Evolutionary conservation across 192 early-diverging fungal species (phyloP).

Genomic region (Entomortierella chlamydospora): DNA sequence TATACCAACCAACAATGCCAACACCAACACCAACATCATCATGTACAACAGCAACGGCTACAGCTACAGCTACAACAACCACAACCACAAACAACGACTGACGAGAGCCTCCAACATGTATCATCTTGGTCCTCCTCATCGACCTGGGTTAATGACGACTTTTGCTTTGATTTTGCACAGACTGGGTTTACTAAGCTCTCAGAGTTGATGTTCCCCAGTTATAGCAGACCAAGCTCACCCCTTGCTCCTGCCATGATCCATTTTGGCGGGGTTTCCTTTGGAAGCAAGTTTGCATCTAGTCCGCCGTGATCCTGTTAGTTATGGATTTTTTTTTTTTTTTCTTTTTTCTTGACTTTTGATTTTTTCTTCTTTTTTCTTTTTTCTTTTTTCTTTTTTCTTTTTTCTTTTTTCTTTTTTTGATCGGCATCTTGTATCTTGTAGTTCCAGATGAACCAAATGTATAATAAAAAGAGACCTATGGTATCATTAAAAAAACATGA

Average conservation of each 20-base stretch:
- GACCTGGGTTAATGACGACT: slow-evolving; percentile 19
- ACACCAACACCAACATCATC: slow-evolving; percentile 7
- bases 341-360: slow-evolving; percentile 13
- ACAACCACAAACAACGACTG: slow-evolving; percentile 2
- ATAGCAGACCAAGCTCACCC: slow-evolving; percentile 13
- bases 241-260: background rate
- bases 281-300: background rate
- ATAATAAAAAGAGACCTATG: background rate
- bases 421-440: no score
- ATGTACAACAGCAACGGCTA: slow-evolving; percentile 10
- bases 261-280: slow-evolving; percentile 22
- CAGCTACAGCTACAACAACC: slow-evolving; percentile 5
- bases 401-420: slow-evolving; percentile 7
- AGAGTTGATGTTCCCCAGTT: slow-evolving; percentile 14
- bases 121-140: slow-evolving; percentile 10
- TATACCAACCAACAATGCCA: slow-evolving; percentile 1
- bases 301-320: slow-evolving; percentile 4
- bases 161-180: slow-evolving; percentile 14
- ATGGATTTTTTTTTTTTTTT: slow-evolving; percentile 34
- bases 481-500: no score
- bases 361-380: background rate
- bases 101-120: background rate
- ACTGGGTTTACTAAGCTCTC: slow-evolving; percentile 22
- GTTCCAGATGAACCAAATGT: no score
- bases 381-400: slow-evolving; percentile 1